phyloP scores from a whole-genome alignment of 2,329 filamentous ascomycete species.

The Paecilomyces dactylethromorphus region DNA sequence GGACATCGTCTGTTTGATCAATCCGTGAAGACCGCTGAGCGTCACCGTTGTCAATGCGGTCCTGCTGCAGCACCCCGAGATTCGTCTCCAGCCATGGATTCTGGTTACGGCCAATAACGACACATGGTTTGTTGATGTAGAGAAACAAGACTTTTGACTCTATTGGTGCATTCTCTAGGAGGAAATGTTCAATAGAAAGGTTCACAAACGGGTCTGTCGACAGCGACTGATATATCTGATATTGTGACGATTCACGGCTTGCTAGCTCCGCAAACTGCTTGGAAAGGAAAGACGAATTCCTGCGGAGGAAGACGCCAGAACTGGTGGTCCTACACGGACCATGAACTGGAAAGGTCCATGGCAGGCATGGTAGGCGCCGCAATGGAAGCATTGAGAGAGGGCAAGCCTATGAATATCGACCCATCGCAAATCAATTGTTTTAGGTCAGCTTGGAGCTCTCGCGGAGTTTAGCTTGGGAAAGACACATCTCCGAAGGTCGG shows the following conservation, averaged over 20 bases:
- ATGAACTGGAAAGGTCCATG: constrained; percentile 9
- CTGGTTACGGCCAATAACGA: constrained; percentile 93
- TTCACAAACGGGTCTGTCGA: constrained; percentile 77
- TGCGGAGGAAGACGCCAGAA: constrained; percentile 8
- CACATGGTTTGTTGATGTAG: constrained; percentile 78
- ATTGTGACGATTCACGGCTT: constrained; percentile 24
- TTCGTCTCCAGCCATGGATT: constrained; percentile 95
- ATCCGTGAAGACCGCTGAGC: constrained; percentile 7
- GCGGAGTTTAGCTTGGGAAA: neutral
- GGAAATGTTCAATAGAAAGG: constrained; percentile 86
- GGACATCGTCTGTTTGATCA: constrained; percentile 30
- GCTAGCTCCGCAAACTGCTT: constrained; percentile 27
- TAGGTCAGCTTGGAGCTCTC: neutral
- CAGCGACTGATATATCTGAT: constrained; percentile 65
- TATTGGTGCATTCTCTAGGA: constrained; percentile 66
- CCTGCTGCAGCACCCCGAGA: constrained; percentile 53
- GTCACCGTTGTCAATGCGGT: constrained; percentile 12
- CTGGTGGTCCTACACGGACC: constrained; percentile 6
- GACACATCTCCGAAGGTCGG: neutral
- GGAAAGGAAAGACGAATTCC: constrained; percentile 24
- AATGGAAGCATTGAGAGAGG: constrained; percentile 20
- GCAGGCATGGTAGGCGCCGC: constrained; percentile 13
- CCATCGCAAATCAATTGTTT: neutral
- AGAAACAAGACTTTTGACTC: constrained; percentile 75
- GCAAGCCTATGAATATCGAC: constrained; percentile 1